A percentile compares a stretch with the other conserved stretches of the same genome.
phyloP scores from a whole-genome alignment of 2,329 filamentous ascomycete genomes.

The Clarireedia homoeocarpa region DNA sequence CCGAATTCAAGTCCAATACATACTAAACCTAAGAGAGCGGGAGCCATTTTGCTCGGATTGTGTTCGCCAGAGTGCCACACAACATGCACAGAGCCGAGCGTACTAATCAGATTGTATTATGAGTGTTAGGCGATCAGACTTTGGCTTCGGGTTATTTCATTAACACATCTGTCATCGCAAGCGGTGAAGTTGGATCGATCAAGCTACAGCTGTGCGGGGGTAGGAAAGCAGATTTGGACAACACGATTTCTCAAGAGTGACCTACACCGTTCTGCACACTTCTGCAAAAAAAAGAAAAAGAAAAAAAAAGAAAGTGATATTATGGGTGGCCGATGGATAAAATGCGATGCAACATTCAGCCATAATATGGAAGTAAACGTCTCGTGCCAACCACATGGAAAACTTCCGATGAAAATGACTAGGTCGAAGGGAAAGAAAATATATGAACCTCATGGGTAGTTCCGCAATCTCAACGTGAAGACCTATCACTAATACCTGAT shows the following conservation, averaged over 20 bases:
- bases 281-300: background rate
- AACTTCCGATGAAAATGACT: slow-evolving; percentile 1
- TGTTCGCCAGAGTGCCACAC: background rate
- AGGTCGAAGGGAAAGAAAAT: background rate
- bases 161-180: background rate
- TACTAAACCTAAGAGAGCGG: slow-evolving; percentile 1
- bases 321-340: background rate
- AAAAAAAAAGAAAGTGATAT: background rate
- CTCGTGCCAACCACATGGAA: slow-evolving; percentile 1
- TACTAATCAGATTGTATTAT: background rate
- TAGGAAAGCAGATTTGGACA: background rate
- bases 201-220: too few species aligned
- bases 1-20: background rate
- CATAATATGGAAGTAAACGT: background rate
- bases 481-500: background rate
- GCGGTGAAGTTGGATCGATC: background rate
- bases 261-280: background rate
- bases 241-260: background rate
- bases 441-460: background rate
- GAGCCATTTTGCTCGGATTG: slow-evolving; percentile 1
- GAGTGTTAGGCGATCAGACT: slow-evolving; percentile 7
- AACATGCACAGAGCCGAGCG: slow-evolving; percentile 4
- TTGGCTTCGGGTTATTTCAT: background rate
- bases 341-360: background rate
- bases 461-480: too few species aligned